Evolutionary conservation across 176 grass and related monocot species (phyloP), one percentile per base, ranked within the genome.

Genomic region (Tillandsia leiboldiana): DNA sequence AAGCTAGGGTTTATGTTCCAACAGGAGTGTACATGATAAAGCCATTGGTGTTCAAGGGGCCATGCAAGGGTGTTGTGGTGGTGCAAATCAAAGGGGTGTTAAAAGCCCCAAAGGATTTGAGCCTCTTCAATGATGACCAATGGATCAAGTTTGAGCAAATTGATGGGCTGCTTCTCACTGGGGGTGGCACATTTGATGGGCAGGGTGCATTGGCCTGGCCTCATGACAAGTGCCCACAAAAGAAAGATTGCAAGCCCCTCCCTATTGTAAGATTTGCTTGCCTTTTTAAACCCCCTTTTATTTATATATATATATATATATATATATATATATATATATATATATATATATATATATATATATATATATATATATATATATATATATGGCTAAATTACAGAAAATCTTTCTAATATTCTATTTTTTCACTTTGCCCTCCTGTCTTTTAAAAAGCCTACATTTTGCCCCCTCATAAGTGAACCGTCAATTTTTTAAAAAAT

Each of bases 121-220:
- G 1, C 66, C 71, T 61, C n/a, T 86, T 86, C 79, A 57, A 53
- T 9, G 75, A 71, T 67, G 69, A 63, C 49, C 79, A 86, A 70
- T 86, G 84, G 84, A 66, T 86, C 74, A 69, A 86, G 66, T 82
- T 86, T 79, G 62, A 59, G 51, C 11, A 33, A 66, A 53, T 86
- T 53, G 79, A 86, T 72, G 84, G 84, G 11, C 75, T 87, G 2
- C 75, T 82, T 52, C 29, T 87, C 71, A 79, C 75, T 28, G 84
- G 84, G 53, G 75, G 79, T 63, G 84, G 84, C 70, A 82, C 66
- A 0, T 87, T 87, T 75, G 79, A 87, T 29, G 84, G 84, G 52
- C 84, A 79, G 51, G 79, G 79, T 67, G 71, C 75, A 5, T 70
- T 74, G 8, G 72, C 79, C 14, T 87, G 84, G 79, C 75, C 72